A percentile compares a stretch with the other conserved stretches of the same genome.
These are phyloP conservation scores for Pyrus communis DNA, from an alignment of 306 rosid species.

Conservation along the genomic window DNA sequence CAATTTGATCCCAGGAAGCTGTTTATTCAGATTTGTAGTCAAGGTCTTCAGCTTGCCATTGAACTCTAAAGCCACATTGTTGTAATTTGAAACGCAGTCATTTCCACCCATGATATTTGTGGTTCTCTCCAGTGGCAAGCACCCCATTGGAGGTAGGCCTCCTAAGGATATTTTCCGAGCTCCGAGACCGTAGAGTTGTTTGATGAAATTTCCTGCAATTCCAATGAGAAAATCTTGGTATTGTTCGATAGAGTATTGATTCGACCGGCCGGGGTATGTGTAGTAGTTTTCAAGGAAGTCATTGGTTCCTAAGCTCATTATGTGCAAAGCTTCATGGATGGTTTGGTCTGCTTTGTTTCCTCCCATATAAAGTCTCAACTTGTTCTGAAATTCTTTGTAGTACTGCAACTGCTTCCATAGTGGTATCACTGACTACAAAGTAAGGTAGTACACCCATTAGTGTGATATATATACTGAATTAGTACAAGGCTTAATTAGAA, in stretches of 20 bases:
- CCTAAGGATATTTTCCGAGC: conserved; percentile 83
- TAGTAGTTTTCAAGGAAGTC: conserved; percentile 89
- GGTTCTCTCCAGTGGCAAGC: conserved; percentile 82
- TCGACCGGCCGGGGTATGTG: conserved; percentile 34
- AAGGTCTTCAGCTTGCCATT: conserved; percentile 49
- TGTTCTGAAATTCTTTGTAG: conserved; percentile 64
- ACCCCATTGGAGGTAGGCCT: conserved; percentile 96
- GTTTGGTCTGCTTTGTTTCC: conserved; percentile 34
- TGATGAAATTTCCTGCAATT: conserved; percentile 57
- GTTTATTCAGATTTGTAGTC: conserved; percentile 37
- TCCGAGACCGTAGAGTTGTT: conserved; percentile 50
- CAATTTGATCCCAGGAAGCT: conserved; percentile 51
- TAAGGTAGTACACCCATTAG: background rate
- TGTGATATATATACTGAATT: background rate
- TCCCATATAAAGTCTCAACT: conserved; percentile 46
- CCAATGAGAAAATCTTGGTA: conserved; percentile 52
- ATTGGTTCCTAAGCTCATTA: conserved; percentile 77
- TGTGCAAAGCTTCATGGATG: conserved; percentile 47
- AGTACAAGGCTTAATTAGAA: background rate
- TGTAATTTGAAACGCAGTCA: conserved; percentile 41
- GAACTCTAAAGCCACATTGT: conserved; percentile 58
- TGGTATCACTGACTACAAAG: conserved; percentile 75
- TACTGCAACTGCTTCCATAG: conserved; percentile 69
- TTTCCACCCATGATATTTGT: conserved; percentile 41
- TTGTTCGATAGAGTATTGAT: conserved; percentile 36